Conservation (phyloP, 805 yeast species). For the Metschnikowia drakensbergensis region DNA sequence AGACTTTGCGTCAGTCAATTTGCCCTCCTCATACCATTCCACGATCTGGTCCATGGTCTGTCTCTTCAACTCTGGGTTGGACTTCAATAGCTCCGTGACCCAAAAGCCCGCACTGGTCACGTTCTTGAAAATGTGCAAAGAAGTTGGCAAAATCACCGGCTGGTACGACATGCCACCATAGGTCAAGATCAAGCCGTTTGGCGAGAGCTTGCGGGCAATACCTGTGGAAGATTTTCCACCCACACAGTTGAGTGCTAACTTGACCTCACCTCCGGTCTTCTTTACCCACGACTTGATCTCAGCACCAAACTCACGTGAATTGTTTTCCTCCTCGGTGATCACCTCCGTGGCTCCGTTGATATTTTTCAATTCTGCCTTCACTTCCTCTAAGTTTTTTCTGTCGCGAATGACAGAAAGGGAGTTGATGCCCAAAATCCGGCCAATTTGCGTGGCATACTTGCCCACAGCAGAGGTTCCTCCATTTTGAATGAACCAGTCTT, state of each 20-base stretch:
- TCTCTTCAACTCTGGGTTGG: constrained; percentile 32
- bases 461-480: constrained; percentile 98
- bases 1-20: constrained; percentile 37
- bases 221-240: constrained; percentile 86
- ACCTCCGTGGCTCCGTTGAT: constrained; percentile 81
- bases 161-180: constrained; percentile 98
- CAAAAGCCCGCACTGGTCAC: constrained; percentile 86
- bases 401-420: constrained; percentile 87
- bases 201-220: constrained; percentile 75
- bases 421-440: constrained; percentile 69
- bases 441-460: constrained; percentile 85
- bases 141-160: constrained; percentile 89
- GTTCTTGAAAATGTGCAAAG: constrained; percentile 85
- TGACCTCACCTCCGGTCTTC: constrained; percentile 50
- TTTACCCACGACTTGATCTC: constrained; percentile 53
- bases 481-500: constrained; percentile 90
- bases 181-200: constrained; percentile 75
- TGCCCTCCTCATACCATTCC: constrained; percentile 40
- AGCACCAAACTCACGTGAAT: constrained; percentile 60
- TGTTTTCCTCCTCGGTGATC: constrained; percentile 82
- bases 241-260: constrained; percentile 84
- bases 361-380: constrained; percentile 47
- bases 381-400: constrained; percentile 68
- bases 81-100: constrained; percentile 59
- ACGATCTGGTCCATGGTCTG: constrained; percentile 36